Conservation (phyloP, 1,284 basidiomycete species). For the Pseudozyma pruni region DNA sequence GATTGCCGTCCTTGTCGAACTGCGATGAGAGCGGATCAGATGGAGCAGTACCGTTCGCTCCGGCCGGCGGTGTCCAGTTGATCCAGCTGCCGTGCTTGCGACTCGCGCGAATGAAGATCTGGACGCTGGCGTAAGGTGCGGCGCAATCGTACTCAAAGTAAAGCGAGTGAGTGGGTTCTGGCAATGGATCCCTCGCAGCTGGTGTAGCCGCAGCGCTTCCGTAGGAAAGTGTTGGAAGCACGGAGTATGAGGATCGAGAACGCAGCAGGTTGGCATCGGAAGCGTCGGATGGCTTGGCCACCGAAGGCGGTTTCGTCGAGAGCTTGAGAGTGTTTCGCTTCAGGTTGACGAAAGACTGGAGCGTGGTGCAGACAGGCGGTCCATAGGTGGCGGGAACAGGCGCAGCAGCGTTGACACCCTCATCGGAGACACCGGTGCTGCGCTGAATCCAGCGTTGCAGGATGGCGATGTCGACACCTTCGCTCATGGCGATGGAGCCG, state of each 20-base stretch:
- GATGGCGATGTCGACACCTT: constrained; percentile 55
- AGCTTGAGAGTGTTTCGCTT: constrained; percentile 62
- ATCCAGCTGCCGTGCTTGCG: constrained; percentile 64
- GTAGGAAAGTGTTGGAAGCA: constrained; percentile 35
- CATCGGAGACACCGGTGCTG: constrained; percentile 26
- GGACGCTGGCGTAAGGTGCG: constrained; percentile 52
- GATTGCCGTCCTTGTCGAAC: constrained; percentile 9
- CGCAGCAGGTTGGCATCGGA: constrained; percentile 32
- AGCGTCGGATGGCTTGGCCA: constrained; percentile 1
- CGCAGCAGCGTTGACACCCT: not conserved
- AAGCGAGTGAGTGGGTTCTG: constrained; percentile 53
- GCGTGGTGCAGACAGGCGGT: constrained; percentile 56
- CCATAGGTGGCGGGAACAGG: constrained; percentile 16
- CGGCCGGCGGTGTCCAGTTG: constrained; percentile 21
- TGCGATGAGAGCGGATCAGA: constrained; percentile 17
- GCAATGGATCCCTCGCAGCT: constrained; percentile 10
- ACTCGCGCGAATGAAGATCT: constrained; percentile 60
- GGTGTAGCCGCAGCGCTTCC: constrained; percentile 5
- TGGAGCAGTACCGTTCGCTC: not conserved
- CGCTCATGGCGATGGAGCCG: constrained; percentile 52
- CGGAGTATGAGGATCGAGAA: constrained; percentile 25
- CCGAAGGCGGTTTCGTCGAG: constrained; percentile 2
- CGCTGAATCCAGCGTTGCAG: constrained; percentile 56
- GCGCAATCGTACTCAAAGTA: constrained; percentile 64
- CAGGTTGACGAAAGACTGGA: constrained; percentile 64